Evolutionary conservation across 805 yeast species (phyloP).

Genomic region (Kazachstania viticola): DNA sequence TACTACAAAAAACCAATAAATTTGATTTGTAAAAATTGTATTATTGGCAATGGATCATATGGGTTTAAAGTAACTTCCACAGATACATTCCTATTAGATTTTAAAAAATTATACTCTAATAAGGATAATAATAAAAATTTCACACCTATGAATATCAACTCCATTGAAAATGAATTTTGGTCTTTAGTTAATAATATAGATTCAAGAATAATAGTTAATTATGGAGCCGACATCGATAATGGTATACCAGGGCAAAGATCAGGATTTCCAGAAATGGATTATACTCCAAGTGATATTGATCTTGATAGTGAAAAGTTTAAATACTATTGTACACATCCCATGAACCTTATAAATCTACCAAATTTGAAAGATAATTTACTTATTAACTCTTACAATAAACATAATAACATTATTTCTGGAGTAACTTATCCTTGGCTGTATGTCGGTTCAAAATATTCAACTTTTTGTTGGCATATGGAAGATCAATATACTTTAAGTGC

Average conservation of each 20-base stretch:
- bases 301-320: too few species aligned
- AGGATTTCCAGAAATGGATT: slow-evolving; percentile 13
- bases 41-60: slow-evolving; percentile 79
- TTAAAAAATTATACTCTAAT: slow-evolving; percentile 42
- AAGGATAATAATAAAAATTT: slow-evolving; percentile 30
- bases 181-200: slow-evolving; percentile 30
- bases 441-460: slow-evolving; percentile 77
- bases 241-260: slow-evolving; percentile 56
- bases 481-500: slow-evolving; percentile 89
- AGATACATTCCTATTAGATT: slow-evolving; percentile 47
- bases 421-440: slow-evolving; percentile 95
- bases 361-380: slow-evolving; percentile 58
- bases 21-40: slow-evolving; percentile 79
- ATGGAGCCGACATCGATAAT: slow-evolving; percentile 84
- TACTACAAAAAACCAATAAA: slow-evolving; percentile 14
- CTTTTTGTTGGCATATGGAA: slow-evolving; percentile 96
- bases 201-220: slow-evolving; percentile 38
- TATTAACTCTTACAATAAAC: slow-evolving; percentile 33
- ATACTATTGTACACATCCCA: slow-evolving; percentile 46
- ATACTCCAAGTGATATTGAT: slow-evolving; percentile 2
- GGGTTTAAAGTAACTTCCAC: slow-evolving; percentile 67
- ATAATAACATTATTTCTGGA: slow-evolving; percentile 66
- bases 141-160: slow-evolving; percentile 20
- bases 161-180: slow-evolving; percentile 64
- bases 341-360: slow-evolving; percentile 68